These are phyloP conservation scores for Apiospora koreana DNA, from an alignment of 2,329 filamentous ascomycete species.

Conservation along the genomic window DNA sequence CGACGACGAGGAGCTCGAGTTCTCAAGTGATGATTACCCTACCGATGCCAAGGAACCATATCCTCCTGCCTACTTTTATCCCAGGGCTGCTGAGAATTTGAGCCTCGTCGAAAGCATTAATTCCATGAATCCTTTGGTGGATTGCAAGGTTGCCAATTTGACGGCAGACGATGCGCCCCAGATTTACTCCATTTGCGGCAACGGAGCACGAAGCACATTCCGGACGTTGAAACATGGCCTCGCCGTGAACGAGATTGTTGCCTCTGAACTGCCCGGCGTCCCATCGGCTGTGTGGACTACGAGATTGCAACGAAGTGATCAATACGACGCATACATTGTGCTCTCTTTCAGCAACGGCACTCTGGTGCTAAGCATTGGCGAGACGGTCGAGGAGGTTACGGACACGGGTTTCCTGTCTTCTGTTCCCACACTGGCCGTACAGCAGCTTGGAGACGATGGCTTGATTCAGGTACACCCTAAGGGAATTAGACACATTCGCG, in stretches of 20 bases:
- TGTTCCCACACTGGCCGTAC: slow-evolving; percentile 87
- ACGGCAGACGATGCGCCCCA: slow-evolving; percentile 93
- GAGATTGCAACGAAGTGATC: slow-evolving; percentile 77
- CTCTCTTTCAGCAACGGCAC: slow-evolving; percentile 89
- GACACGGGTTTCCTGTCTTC: slow-evolving; percentile 90
- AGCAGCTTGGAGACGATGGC: slow-evolving; percentile 90
- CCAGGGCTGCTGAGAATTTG: slow-evolving; percentile 77
- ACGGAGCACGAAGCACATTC: slow-evolving; percentile 86
- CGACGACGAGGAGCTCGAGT: slow-evolving; percentile 88
- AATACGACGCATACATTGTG: slow-evolving; percentile 94
- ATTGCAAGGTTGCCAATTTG: slow-evolving; percentile 88
- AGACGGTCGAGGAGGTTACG: slow-evolving; percentile 93
- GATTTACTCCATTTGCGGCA: slow-evolving; percentile 90
- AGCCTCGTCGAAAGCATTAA: slow-evolving; percentile 82
- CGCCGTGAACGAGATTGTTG: slow-evolving; percentile 93
- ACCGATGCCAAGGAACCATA: slow-evolving; percentile 72
- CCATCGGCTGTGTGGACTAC: slow-evolving; percentile 95
- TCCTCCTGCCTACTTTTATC: slow-evolving; percentile 81
- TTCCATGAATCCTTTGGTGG: slow-evolving; percentile 87
- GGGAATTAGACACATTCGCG: slow-evolving; percentile 86
- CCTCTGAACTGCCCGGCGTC: slow-evolving; percentile 85
- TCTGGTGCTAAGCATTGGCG: slow-evolving; percentile 89
- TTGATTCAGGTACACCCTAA: slow-evolving; percentile 95
- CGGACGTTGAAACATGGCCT: slow-evolving; percentile 90
- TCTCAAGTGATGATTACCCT: slow-evolving; percentile 79